Evolutionary conservation across 2,329 filamentous ascomycete species (phyloP).

Genomic region (Aspergillus novofumigatus): DNA sequence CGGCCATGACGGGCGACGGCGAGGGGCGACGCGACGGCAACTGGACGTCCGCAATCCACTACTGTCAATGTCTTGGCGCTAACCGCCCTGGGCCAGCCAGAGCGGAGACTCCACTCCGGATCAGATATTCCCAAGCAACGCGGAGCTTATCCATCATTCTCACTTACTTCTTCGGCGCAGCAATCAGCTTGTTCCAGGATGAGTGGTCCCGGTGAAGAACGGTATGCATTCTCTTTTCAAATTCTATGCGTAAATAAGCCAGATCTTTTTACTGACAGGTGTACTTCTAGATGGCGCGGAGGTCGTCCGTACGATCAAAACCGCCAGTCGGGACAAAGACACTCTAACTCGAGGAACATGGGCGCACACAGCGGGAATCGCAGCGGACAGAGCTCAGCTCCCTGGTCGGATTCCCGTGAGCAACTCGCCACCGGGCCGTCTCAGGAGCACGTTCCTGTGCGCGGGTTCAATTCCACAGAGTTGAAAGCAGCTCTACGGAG

Average conservation of each 20-base stretch:
- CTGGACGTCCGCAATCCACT: conserved; percentile 5
- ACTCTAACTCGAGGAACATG: conserved; percentile 29
- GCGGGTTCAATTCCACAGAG: conserved; percentile 42
- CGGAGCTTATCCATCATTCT: conserved; percentile 12
- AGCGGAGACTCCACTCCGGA: conserved; percentile 13
- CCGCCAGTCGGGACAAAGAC: conserved; percentile 36
- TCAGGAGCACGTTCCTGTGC: conserved; percentile 41
- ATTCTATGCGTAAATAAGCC: not conserved
- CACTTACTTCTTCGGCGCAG: not conserved
- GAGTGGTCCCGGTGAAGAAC: conserved; percentile 32
- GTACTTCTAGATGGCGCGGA: conserved; percentile 35
- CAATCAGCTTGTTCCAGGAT: conserved; percentile 20
- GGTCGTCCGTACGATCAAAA: conserved; percentile 33
- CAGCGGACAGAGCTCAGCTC: conserved; percentile 24
- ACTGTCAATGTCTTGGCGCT: conserved; percentile 5
- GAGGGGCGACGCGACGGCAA: conserved; percentile 12
- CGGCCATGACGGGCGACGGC: conserved; percentile 1
- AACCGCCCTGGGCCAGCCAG: conserved; percentile 6
- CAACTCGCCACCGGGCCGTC: conserved; percentile 14
- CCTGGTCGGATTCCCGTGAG: conserved; percentile 27
- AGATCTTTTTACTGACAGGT: conserved; percentile 7
- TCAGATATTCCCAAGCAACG: not conserved
- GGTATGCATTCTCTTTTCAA: conserved; percentile 15
- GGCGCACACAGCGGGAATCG: conserved; percentile 31
- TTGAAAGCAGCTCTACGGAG: conserved; percentile 38